Evolutionary conservation across 1,284 basidiomycete genomes (phyloP).

Genomic region (Puccinia coronata): DNA sequence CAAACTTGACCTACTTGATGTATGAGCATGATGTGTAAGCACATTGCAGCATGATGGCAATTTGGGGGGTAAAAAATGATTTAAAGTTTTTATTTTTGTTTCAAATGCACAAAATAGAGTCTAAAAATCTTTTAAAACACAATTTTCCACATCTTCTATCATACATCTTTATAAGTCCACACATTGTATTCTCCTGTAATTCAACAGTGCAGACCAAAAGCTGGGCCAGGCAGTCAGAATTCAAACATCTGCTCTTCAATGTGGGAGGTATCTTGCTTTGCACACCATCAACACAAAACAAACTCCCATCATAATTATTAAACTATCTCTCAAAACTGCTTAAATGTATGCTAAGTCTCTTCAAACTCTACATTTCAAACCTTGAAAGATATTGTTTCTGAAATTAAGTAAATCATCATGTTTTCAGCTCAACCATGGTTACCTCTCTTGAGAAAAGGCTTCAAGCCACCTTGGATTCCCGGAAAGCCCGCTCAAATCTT

Average conservation of each 20-base stretch:
- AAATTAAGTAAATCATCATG: too few species aligned
- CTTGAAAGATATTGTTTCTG: too few species aligned
- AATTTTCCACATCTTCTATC: too few species aligned
- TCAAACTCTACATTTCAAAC: neutral
- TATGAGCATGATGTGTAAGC: too few species aligned
- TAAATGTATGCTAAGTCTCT: neutral
- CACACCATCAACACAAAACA: neutral
- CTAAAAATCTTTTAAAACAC: too few species aligned
- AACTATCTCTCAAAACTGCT: too few species aligned
- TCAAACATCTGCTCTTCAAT: neutral
- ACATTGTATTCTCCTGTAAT: neutral
- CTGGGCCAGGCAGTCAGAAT: neutral
- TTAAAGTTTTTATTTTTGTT: too few species aligned
- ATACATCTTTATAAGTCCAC: neutral
- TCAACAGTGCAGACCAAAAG: neutral
- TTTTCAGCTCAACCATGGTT: slow-evolving; percentile 20
- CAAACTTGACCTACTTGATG: too few species aligned
- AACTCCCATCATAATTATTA: too few species aligned
- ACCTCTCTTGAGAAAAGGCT: slow-evolving; percentile 61
- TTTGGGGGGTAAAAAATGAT: too few species aligned
- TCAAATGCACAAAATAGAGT: too few species aligned
- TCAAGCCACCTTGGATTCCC: slow-evolving; percentile 65
- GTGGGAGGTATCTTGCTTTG: neutral
- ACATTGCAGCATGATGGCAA: too few species aligned
- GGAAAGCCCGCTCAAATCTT: slow-evolving; percentile 67